Conservation (phyloP, 805 yeast genomes). For the Wickerhamomyces strasburgensis region DNA sequence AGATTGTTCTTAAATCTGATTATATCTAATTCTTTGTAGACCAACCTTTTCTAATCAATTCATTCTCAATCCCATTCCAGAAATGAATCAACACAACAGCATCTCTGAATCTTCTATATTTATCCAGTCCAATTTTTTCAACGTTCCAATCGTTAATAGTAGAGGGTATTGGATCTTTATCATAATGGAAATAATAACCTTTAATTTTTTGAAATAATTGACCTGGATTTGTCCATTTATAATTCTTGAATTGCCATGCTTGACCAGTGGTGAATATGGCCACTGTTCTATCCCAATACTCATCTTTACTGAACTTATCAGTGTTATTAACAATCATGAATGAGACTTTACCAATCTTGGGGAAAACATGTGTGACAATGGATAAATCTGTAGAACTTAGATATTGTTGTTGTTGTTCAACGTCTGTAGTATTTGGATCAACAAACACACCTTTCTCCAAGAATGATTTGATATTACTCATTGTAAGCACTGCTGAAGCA, state of each 20-base stretch:
- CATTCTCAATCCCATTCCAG: slow-evolving; percentile 80
- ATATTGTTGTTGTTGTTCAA: slow-evolving; percentile 24
- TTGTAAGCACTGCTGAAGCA: slow-evolving; percentile 64
- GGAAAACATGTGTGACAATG: slow-evolving; percentile 49
- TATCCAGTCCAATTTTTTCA: slow-evolving; percentile 68
- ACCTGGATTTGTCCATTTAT: slow-evolving; percentile 78
- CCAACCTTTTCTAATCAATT: slow-evolving; percentile 60
- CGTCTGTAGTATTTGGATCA: slow-evolving; percentile 42
- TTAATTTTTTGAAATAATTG: slow-evolving; percentile 74
- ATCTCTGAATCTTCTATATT: slow-evolving; percentile 81
- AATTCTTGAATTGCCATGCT: slow-evolving; percentile 90
- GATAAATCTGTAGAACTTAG: slow-evolving; percentile 27
- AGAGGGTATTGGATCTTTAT: slow-evolving; percentile 75
- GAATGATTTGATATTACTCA: slow-evolving; percentile 61
- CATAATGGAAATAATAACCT: slow-evolving; percentile 74
- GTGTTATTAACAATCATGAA: slow-evolving; percentile 85
- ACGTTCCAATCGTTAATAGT: slow-evolving; percentile 87
- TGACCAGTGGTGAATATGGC: slow-evolving; percentile 97
- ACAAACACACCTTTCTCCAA: slow-evolving; percentile 67
- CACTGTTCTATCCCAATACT: slow-evolving; percentile 96
- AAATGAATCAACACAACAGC: slow-evolving; percentile 78
- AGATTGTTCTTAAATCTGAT: too few relatives aligned
- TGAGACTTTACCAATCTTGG: slow-evolving; percentile 52
- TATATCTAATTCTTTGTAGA: neutral
- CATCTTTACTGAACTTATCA: slow-evolving; percentile 84